Evolutionary conservation across 202 grass and related monocot genomes (phyloP).

Genomic region (Saccharum hybrid): DNA sequence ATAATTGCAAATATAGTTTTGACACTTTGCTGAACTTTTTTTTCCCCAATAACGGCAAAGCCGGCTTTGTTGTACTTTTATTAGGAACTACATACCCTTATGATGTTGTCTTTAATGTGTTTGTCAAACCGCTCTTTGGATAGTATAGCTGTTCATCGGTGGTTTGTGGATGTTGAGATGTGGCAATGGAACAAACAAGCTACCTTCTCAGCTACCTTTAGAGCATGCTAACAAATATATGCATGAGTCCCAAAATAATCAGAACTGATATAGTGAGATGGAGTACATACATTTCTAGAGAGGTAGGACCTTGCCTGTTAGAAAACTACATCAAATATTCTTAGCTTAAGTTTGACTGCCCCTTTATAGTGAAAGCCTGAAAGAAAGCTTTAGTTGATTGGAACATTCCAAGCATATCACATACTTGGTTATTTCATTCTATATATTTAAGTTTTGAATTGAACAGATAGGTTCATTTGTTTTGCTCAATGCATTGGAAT

Average conservation of each 20-base stretch:
- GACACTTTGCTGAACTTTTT: background rate
- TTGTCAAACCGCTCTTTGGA: background rate
- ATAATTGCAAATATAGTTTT: background rate
- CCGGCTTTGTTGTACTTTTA: background rate
- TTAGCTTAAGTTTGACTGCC: background rate
- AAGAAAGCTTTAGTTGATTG: background rate
- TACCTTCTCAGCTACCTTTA: background rate
- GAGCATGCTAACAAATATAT: background rate
- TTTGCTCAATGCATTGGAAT: slow-evolving; percentile 37
- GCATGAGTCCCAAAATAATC: background rate
- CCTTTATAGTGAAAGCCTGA: slow-evolving; percentile 3
- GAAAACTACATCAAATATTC: background rate
- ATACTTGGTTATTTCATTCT: background rate
- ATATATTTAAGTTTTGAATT: slow-evolving; percentile 8
- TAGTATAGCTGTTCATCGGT: background rate
- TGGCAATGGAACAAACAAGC: slow-evolving; percentile 11
- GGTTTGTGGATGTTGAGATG: background rate
- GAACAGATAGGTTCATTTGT: background rate
- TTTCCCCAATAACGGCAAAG: background rate
- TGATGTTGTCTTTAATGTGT: background rate
- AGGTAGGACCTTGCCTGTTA: background rate
- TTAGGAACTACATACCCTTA: background rate
- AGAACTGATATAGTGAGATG: background rate
- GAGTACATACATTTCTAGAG: background rate
- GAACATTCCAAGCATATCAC: background rate